phyloP scores from a whole-genome alignment of 1,139 yeast genomes.

The Eremothecium gossypii region DNA sequence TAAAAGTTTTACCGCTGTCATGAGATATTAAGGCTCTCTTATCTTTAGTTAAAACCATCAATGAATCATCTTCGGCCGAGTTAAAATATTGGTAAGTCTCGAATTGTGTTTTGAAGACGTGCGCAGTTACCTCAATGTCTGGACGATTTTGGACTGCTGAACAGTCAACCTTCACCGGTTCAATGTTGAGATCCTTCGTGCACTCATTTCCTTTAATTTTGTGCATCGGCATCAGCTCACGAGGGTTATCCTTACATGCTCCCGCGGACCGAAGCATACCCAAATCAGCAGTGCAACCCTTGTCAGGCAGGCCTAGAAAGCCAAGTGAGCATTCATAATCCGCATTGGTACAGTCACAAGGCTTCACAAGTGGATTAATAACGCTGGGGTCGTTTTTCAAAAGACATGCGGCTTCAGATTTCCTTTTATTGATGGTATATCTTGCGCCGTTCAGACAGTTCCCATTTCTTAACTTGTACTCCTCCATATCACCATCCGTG shows the following conservation, averaged over 20 bases:
- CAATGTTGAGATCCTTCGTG: slow-evolving; percentile 17
- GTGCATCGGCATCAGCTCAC: slow-evolving; percentile 23
- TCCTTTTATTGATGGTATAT: slow-evolving; percentile 61
- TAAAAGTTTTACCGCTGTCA: slow-evolving; percentile 66
- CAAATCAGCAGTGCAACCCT: slow-evolving; percentile 48
- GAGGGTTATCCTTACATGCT: slow-evolving; percentile 25
- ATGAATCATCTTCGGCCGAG: slow-evolving; percentile 51
- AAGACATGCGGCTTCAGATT: slow-evolving; percentile 58
- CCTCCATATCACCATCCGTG: slow-evolving; percentile 52
- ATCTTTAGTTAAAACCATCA: slow-evolving; percentile 50
- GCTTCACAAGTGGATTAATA: slow-evolving; percentile 43
- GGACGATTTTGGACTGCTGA: slow-evolving; percentile 13
- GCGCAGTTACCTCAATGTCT: slow-evolving; percentile 23
- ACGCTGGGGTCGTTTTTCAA: slow-evolving; percentile 55
- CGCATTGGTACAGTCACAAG: slow-evolving; percentile 53
- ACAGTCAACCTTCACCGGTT: slow-evolving; percentile 28
- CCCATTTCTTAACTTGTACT: slow-evolving; percentile 48
- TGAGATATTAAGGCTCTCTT: slow-evolving; percentile 55
- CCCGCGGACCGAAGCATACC: slow-evolving; percentile 28
- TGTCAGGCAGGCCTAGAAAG: slow-evolving; percentile 38
- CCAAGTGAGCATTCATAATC: slow-evolving; percentile 74
- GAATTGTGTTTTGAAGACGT: slow-evolving; percentile 27
- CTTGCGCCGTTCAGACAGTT: slow-evolving; percentile 66
- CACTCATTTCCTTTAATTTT: slow-evolving; percentile 46
- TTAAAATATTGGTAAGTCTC: slow-evolving; percentile 30